Percentiles rank a stretch among this genome's conserved stretches.
These are phyloP conservation scores for Auricularia cornea DNA, from an alignment of 768 basidiomycete genomes.

Conservation along the genomic window DNA sequence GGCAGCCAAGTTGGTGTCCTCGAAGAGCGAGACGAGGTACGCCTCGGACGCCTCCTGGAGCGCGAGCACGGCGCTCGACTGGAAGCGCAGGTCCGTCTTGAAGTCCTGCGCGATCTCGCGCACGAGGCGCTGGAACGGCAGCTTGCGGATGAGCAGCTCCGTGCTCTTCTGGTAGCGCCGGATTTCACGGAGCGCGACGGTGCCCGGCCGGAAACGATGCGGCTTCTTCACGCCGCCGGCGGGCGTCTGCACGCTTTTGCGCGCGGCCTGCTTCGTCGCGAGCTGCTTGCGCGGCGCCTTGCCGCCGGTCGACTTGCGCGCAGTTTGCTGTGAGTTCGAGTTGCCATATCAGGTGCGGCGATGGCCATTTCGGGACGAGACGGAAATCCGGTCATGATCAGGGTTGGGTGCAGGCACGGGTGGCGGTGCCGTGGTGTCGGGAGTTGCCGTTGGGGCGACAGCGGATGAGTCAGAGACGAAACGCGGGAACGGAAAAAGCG, in stretches of 20 bases:
- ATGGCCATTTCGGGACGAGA: too few species aligned
- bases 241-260: constrained; percentile 51
- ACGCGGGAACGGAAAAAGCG: too few species aligned
- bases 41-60: constrained; percentile 90
- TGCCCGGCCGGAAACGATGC: constrained; percentile 69
- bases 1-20: constrained; percentile 85
- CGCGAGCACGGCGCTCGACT: constrained; percentile 90
- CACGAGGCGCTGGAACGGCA: constrained; percentile 30
- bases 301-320: constrained; percentile 32
- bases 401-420: too few species aligned
- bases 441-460: too few species aligned
- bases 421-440: too few species aligned
- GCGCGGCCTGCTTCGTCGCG: constrained; percentile 85
- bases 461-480: too few species aligned
- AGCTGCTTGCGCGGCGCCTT: constrained; percentile 91
- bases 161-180: constrained; percentile 76
- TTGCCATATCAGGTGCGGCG: too few species aligned
- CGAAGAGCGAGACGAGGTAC: constrained; percentile 79
- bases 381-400: too few species aligned
- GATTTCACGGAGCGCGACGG: constrained; percentile 98
- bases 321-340: too few species aligned
- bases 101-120: constrained; percentile 79
- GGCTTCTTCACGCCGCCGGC: constrained; percentile 38
- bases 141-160: constrained; percentile 55
- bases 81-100: constrained; percentile 92